A percentile compares a stretch with the other conserved stretches of the same genome.
These are phyloP conservation scores for Apiotrichum akiyoshidainum DNA, from an alignment of 1,284 basidiomycete genomes.

Conservation along the genomic window DNA sequence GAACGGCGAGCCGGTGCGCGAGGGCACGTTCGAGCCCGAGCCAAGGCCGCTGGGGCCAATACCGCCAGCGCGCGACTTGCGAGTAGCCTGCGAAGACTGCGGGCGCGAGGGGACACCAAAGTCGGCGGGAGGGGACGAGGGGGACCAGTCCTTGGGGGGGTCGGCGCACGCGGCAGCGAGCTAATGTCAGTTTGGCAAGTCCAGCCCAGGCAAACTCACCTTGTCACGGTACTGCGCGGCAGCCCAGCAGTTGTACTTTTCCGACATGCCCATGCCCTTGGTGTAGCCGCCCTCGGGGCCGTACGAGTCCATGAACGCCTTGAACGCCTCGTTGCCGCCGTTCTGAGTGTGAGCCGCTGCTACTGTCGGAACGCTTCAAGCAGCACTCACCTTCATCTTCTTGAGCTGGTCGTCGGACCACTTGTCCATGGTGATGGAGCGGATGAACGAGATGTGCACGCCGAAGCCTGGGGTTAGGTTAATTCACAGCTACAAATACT, in stretches of 20 bases:
- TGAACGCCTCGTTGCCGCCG: conserved; percentile 80
- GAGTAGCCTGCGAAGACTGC: conserved; percentile 44
- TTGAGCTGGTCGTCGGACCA: conserved; percentile 87
- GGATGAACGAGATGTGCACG: conserved; percentile 67
- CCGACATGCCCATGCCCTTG: conserved; percentile 64
- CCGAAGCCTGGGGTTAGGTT: conserved; percentile 34
- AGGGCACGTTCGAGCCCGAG: conserved; percentile 8
- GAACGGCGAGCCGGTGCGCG: conserved; percentile 20
- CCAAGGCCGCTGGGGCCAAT: background rate
- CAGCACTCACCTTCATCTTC: conserved; percentile 72
- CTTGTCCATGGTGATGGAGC: conserved; percentile 91
- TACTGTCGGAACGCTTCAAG: background rate
- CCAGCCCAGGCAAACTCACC: too few relatives aligned
- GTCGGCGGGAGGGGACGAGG: conserved; percentile 41
- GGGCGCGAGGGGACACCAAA: conserved; percentile 31
- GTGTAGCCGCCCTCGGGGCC: conserved; percentile 70
- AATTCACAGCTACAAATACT: background rate
- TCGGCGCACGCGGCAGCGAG: conserved; percentile 45
- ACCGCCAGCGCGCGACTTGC: conserved; percentile 41
- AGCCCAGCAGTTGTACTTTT: conserved; percentile 88
- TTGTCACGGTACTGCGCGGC: conserved; percentile 88
- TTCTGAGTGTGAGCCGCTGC: conserved; percentile 56
- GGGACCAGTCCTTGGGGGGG: conserved; percentile 40
- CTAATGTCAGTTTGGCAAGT: conserved; percentile 20
- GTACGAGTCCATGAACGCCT: conserved; percentile 72